Conservation (phyloP, 768 basidiomycete genomes). For the Polyporus arcularius region DNA sequence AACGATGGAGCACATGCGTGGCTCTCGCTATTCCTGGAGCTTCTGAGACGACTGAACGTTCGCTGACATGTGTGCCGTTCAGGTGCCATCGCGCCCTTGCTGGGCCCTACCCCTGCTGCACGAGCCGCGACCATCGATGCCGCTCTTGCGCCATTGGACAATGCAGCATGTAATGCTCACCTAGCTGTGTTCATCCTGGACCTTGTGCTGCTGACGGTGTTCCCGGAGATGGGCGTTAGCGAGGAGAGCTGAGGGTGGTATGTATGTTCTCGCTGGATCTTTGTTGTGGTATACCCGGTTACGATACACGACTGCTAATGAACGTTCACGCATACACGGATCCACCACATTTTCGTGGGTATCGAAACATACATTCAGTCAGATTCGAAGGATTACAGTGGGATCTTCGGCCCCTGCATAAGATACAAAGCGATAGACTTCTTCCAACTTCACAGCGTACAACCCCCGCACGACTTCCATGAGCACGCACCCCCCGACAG, state of each 20-base stretch:
- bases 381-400: background rate
- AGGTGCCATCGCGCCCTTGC: conserved; percentile 48
- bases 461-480: conserved; percentile 8
- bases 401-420: background rate
- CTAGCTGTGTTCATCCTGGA: conserved; percentile 76
- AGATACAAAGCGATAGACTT: conserved; percentile 11
- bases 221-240: conserved; percentile 70
- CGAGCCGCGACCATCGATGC: conserved; percentile 45
- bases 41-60: background rate
- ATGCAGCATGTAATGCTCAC: conserved; percentile 75
- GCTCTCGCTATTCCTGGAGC: too few relatives aligned
- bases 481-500: background rate
- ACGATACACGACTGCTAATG: background rate
- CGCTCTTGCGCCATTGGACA: conserved; percentile 62
- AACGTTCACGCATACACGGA: background rate
- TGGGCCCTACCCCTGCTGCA: conserved; percentile 52
- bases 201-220: conserved; percentile 63
- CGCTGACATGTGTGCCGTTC: background rate
- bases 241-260: conserved; percentile 12
- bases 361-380: background rate
- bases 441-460: conserved; percentile 14
- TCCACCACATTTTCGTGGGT: background rate
- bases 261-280: background rate
- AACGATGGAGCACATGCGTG: too few relatives aligned
- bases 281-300: background rate